Base-by-base conservation (phyloP, 2,329 filamentous ascomycete species). In the Mycosphaerelloides madeirae region DNA sequence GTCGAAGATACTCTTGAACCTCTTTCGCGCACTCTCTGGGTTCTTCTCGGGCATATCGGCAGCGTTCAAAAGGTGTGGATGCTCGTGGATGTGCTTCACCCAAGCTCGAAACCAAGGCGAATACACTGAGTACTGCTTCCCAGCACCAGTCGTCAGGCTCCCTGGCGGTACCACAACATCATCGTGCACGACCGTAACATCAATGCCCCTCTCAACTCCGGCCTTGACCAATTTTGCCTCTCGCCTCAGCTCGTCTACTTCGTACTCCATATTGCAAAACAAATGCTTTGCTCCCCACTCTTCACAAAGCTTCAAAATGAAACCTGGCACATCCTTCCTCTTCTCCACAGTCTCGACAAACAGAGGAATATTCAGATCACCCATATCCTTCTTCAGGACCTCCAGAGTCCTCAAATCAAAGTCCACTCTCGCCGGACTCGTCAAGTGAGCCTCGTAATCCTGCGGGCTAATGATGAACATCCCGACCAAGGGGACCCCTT, bases 191-290 rank as follows among this genome's bases (percentile, higher is more conserved):
- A 83, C 77, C n/a, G 83, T 76, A 54, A 94, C 81, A 1, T 77
- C 74, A 36, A 91, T 78, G 0, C 79, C 83, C 11, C 76, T 77
- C 13, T 80, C 73, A 1, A 83, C 67, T 48, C 84, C 78, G 31
- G 73, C 64, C 20, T 70, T 75, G 1, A 87, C 75, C 58, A 95
- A 67, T 20, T 71, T 72, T 1, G 81, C 80, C 57, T 96, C 90
- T 5, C 89, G 75, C 33, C 89, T 74, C 46, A 95, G 67, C 67
- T 95, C 90, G 60, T 96, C 90, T 0, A 94, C 87, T 64, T 95
- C 90, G 58, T 95, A 95, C 63, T 95, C 89, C 45, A 89, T 80
- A 60, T 95, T 95, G 37, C 85, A 81, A 58, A 81, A 94, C 2
- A 95, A 53, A 57, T 93, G 85, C 38, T 75, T 83, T 1, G 80